Conservation (phyloP, 495 filamentous ascomycete genomes). For the Pyrenopolyporus hunteri region DNA sequence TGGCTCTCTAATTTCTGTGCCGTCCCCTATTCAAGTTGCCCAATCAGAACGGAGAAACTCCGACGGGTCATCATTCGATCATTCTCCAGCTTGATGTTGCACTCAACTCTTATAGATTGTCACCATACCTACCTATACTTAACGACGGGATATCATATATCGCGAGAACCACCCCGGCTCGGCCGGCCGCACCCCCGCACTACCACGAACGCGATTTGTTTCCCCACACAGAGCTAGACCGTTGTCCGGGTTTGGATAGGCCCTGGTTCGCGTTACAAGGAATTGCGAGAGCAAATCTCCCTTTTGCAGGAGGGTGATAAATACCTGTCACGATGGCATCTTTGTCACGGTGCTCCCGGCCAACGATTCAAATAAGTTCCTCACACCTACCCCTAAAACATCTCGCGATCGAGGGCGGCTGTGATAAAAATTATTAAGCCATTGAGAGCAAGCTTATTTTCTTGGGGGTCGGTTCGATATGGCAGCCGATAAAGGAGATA, state of each 20-base stretch:
- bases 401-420: neutral
- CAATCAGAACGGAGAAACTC: constrained; percentile 18
- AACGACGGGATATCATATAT: constrained; percentile 6
- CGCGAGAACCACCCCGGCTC: constrained; percentile 4
- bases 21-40: neutral
- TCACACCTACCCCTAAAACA: neutral
- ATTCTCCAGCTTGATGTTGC: neutral
- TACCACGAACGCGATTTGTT: neutral
- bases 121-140: no score
- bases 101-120: neutral
- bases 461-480: no score
- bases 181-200: constrained; percentile 27
- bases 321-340: constrained; percentile 15
- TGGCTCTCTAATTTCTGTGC: constrained; percentile 10
- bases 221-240: constrained; percentile 29
- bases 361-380: neutral
- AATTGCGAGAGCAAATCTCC: neutral
- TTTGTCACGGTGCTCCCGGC: neutral
- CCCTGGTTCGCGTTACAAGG: neutral
- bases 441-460: no score
- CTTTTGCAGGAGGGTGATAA: constrained; percentile 3
- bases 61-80: neutral
- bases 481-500: constrained; percentile 15
- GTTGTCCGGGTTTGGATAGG: neutral
- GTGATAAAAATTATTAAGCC: neutral